Evolutionary conservation across 2,329 filamentous ascomycete genomes (phyloP).

Genomic region (Apiospora saccharicola): DNA sequence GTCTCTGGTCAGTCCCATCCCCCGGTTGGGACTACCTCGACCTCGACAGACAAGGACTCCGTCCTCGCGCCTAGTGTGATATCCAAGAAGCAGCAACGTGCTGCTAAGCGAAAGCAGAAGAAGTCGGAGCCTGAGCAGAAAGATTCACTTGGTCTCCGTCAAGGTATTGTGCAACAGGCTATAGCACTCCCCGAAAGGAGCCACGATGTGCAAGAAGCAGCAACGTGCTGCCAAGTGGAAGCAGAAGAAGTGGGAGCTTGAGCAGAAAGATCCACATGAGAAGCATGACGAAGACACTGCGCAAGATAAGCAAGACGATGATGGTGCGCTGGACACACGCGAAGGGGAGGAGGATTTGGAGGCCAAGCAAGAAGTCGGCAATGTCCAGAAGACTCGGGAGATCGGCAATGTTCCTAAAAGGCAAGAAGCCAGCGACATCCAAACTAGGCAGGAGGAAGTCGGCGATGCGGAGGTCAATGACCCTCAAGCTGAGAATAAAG

Average conservation of each 20-base stretch:
- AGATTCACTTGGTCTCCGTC: neutral
- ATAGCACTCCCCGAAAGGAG: too few relatives aligned
- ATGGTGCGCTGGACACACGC: neutral
- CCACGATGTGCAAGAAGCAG: too few relatives aligned
- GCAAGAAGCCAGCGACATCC: too few relatives aligned
- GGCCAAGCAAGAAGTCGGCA: neutral
- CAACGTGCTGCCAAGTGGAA: too few relatives aligned
- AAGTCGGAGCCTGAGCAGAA: constrained; percentile 34
- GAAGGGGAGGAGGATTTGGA: neutral
- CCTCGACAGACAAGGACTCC: neutral
- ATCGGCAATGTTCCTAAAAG: too few relatives aligned
- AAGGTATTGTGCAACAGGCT: too few relatives aligned
- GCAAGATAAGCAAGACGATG: neutral
- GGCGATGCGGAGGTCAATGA: neutral
- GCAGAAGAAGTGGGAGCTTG: too few relatives aligned
- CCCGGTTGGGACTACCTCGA: too few relatives aligned
- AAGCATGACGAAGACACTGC: neutral
- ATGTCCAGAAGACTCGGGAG: too few relatives aligned
- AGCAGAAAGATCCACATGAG: neutral
- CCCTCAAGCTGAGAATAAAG: neutral
- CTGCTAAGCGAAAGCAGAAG: constrained; percentile 25
- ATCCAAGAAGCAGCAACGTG: constrained; percentile 8
- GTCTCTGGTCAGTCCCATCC: too few relatives aligned
- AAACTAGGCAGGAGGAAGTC: too few relatives aligned
- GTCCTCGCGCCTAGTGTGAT: neutral